Percentiles rank a stretch among this genome's conserved stretches.
Conservation (phyloP, 225 moss, liverwort and hornwort species). For the Physcomitrellopsis africana region DNA sequence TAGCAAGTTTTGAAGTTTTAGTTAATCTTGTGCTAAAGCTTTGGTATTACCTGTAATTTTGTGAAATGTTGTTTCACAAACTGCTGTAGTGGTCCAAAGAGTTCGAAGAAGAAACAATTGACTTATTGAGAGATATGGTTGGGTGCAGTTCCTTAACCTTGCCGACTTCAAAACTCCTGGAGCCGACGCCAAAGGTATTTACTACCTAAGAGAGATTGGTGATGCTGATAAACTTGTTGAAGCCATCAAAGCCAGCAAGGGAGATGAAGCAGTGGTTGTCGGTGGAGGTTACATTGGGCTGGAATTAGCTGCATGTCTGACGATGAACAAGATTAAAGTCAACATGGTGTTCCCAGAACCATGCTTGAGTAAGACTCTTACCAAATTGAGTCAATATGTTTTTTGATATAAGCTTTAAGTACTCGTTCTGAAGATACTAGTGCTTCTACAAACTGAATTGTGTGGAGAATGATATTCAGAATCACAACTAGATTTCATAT, state of each 20-base stretch:
- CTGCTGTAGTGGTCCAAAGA: not conserved
- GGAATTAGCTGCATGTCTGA: constrained; percentile 67
- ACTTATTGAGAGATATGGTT: not conserved
- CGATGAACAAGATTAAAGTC: constrained; percentile 65
- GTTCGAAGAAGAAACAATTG: not conserved
- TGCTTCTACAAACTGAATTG: not conserved
- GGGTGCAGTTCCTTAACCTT: constrained; percentile 36
- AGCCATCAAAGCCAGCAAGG: constrained; percentile 41
- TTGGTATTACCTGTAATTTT: not conserved
- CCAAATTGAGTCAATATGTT: not conserved
- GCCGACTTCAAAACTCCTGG: constrained; percentile 56
- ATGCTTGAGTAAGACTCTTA: constrained; percentile 22
- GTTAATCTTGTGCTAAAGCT: not conserved
- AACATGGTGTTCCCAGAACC: constrained; percentile 55
- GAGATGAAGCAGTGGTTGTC: constrained; percentile 63
- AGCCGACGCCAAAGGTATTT: constrained; percentile 57
- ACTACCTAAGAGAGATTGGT: constrained; percentile 64
- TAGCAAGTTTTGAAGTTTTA: not conserved
- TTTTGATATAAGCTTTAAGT: not conserved
- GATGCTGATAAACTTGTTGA: constrained; percentile 65
- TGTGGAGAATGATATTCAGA: not conserved
- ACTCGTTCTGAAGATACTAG: not conserved
- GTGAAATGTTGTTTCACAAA: too few relatives aligned
- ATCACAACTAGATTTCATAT: constrained; percentile 2
- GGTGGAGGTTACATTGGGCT: constrained; percentile 81